Conservation (phyloP, 1,284 basidiomycete genomes). For the Taiwanofungus camphoratus region DNA sequence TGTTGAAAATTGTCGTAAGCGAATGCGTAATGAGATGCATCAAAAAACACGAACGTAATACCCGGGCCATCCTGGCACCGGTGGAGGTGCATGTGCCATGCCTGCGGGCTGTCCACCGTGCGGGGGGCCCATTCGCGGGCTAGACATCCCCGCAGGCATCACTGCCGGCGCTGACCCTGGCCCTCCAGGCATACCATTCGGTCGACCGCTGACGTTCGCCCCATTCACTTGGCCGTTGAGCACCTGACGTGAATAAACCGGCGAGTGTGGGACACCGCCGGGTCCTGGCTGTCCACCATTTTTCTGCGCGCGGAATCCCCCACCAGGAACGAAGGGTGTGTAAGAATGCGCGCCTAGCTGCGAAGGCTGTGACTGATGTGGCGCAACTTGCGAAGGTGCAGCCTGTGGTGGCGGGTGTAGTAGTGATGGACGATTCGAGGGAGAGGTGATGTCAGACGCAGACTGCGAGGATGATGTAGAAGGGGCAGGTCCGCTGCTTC, state of each 20-base stretch:
- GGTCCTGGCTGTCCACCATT: conserved; percentile 33
- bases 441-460: conserved; percentile 34
- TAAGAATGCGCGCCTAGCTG: conserved; percentile 40
- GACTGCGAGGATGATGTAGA: conserved; percentile 33
- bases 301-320: conserved; percentile 24
- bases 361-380: conserved; percentile 39
- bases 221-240: conserved; percentile 55
- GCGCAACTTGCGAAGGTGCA: conserved; percentile 22
- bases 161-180: conserved; percentile 29
- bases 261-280: conserved; percentile 54
- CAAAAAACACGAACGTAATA: conserved; percentile 34
- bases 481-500: conserved; percentile 33
- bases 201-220: conserved; percentile 47
- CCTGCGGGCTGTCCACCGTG: conserved; percentile 42
- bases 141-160: conserved; percentile 47
- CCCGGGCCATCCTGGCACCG: conserved; percentile 30
- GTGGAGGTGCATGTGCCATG: conserved; percentile 37
- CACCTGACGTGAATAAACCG: conserved; percentile 54
- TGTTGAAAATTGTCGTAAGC: conserved; percentile 15
- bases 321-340: conserved; percentile 31
- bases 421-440: conserved; percentile 37
- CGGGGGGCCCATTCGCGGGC: conserved; percentile 58
- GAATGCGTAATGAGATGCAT: conserved; percentile 6
- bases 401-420: conserved; percentile 31
- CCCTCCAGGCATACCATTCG: conserved; percentile 45